phyloP scores from a whole-genome alignment of 2,329 filamentous ascomycete species.

The Ascochyta pisi region DNA sequence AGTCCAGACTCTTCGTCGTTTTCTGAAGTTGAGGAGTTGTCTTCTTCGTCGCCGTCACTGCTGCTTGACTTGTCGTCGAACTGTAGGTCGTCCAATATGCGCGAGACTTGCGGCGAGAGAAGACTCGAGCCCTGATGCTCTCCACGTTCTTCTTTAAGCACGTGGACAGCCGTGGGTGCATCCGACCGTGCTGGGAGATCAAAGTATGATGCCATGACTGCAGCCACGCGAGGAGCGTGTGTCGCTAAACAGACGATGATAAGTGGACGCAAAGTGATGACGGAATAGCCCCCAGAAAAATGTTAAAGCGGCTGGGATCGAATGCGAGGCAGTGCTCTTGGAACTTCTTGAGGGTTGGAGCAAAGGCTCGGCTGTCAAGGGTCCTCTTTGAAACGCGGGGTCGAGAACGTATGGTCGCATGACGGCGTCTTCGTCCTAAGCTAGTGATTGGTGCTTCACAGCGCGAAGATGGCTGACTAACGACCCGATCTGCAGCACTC shows the following conservation, averaged over 20 bases:
- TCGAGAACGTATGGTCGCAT: conserved; percentile 12
- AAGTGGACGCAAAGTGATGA: conserved; percentile 13
- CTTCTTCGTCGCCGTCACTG: conserved; percentile 23
- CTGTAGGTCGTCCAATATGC: conserved; percentile 38
- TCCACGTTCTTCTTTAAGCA: conserved; percentile 25
- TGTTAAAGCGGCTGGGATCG: conserved; percentile 14
- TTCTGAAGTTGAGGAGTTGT: conserved; percentile 1
- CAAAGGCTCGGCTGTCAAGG: conserved; percentile 15
- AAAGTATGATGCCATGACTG: conserved; percentile 47
- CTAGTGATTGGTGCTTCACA: conserved; percentile 13
- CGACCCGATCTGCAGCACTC: conserved; percentile 7
- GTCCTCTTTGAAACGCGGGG: conserved; percentile 9
- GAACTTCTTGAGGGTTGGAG: conserved; percentile 13
- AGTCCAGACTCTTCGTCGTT: conserved; percentile 20
- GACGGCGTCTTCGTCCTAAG: conserved; percentile 5
- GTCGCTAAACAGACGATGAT: conserved; percentile 1
- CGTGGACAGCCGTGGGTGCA: conserved; percentile 16
- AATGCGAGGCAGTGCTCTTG: conserved; percentile 15
- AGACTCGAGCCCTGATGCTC: conserved; percentile 29
- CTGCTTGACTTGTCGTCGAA: conserved; percentile 37
- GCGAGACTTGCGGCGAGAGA: conserved; percentile 40
- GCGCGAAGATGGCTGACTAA: conserved; percentile 1
- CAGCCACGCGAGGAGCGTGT: conserved; percentile 7
- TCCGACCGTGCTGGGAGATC: conserved; percentile 34
- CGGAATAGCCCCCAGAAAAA: not conserved